phyloP scores from a whole-genome alignment of 179 eudicot genomes.

The Camellia oleifera region DNA sequence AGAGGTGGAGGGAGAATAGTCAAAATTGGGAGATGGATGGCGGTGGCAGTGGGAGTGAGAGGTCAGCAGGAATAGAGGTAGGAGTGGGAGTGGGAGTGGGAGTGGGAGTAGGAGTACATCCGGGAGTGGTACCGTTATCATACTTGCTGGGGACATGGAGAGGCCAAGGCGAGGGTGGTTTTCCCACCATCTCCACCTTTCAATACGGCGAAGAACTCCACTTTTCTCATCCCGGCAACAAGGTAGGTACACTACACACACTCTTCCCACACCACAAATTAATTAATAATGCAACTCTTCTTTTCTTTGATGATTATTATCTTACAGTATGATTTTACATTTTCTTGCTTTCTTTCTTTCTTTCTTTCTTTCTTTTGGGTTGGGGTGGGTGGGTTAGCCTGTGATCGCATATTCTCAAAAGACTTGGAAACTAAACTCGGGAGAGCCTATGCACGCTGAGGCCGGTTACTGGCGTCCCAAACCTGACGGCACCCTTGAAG shows the following conservation, averaged over 20 bases:
- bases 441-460: conserved; percentile 56
- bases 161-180: conserved; percentile 53
- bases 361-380: neutral
- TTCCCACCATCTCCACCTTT: conserved; percentile 48
- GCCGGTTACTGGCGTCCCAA: conserved; percentile 52
- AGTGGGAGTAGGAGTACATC: conserved; percentile 25
- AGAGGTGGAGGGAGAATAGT: neutral
- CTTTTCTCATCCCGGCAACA: conserved; percentile 42
- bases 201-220: conserved; percentile 42
- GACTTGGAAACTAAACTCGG: conserved; percentile 52
- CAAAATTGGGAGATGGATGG: conserved; percentile 9
- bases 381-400: conserved; percentile 22
- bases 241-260: conserved; percentile 20
- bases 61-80: neutral
- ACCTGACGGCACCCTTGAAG: conserved; percentile 50
- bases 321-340: neutral
- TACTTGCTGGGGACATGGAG: conserved; percentile 51
- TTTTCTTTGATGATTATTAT: too few relatives aligned
- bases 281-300: neutral
- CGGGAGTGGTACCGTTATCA: conserved; percentile 32
- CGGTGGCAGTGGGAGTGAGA: neutral
- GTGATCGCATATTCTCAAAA: conserved; percentile 49
- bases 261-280: too few relatives aligned
- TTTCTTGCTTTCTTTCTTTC: neutral
- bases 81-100: neutral